Evolutionary conservation across 805 yeast species (phyloP).

Genomic region (Nakazawaea wyomingensis): DNA sequence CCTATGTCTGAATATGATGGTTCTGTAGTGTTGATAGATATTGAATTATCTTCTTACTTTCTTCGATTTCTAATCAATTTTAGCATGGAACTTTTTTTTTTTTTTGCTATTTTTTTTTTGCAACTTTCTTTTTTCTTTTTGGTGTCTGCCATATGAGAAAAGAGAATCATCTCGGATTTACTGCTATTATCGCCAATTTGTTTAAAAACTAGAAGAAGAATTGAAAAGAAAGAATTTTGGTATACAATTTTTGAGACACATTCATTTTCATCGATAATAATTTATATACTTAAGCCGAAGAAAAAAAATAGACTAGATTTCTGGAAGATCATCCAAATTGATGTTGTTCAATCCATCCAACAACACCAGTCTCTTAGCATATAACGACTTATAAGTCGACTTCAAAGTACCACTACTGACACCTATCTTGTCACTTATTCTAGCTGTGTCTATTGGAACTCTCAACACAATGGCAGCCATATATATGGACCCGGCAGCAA

Average conservation of each 20-base stretch:
- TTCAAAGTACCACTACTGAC: constrained; percentile 97
- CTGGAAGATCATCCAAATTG: constrained; percentile 11
- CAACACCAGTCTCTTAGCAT: constrained; percentile 44
- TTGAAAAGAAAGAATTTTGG: no score
- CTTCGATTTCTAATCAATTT: constrained; percentile 3
- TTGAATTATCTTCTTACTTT: no score
- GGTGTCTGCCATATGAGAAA: no score
- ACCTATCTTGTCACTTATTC: constrained; percentile 88
- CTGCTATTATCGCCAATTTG: not conserved
- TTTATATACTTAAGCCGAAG: not conserved
- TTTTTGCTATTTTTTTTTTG: not conserved
- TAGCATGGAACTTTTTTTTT: not conserved
- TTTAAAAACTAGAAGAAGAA: not conserved
- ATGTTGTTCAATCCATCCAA: constrained; percentile 11
- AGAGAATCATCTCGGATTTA: no score
- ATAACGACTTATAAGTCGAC: constrained; percentile 79
- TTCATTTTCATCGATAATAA: no score
- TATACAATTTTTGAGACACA: no score
- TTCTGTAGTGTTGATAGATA: no score
- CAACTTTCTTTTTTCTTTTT: no score
- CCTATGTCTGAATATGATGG: not conserved
- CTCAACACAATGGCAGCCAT: constrained; percentile 89
- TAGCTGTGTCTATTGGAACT: constrained; percentile 66
- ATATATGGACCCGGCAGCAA: constrained; percentile 95
- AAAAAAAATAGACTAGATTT: not conserved